Evolutionary conservation across 148 eudicot species (phyloP), one percentile per base, ranked within the genome.

Genomic region (Heliamphora exappendiculata): DNA sequence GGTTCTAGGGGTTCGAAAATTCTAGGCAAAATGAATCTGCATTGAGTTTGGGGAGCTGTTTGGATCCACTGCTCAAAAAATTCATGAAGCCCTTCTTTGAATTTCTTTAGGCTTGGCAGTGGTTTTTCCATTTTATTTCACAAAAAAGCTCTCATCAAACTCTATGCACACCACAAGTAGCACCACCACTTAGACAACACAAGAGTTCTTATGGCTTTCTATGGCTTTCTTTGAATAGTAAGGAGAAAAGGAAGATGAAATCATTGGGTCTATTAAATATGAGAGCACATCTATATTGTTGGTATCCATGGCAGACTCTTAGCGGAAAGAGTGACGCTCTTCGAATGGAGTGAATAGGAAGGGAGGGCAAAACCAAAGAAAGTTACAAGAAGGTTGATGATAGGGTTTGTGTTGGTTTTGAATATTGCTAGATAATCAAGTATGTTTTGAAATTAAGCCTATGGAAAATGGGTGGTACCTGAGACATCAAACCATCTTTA

Each of bases 171-270:
- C 86, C 86, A 82, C 3, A 77, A 2, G 63, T 44, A 0, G 1
- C 54, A 76, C 83, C 86, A 87, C 7, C 24, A 55, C 16, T 24
- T 79, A 0, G 86, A 67, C 9, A 87, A 53, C 9, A 78, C 14
- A 3, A 76, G 73, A 4, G 82, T 84, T 24, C 78, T 70, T 7
- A 74, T 83, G 0, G 86, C 87, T n/a, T n/a, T n/a, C n/a, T n/a
- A n/a, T n/a, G n/a, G n/a, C n/a, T n/a, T n/a, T 85, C 86, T 81
- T 78, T 73, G 59, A 82, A 37, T 2, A 87, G 86, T 50, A 87
- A 47, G 19, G 74, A n/a, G 11, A 87, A 87, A 28, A 85, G 47
- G 24, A 87, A 76, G 45, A 37, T 29, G 55, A 77, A 17, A 77
- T n/a, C 1, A 85, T 36, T 8, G 60, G 1, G 3, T 82, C 83